Percentiles rank a stretch among this genome's conserved stretches.
Evolutionary conservation across 768 basidiomycete species (phyloP).

Genomic region (Termitomyces sp.): DNA sequence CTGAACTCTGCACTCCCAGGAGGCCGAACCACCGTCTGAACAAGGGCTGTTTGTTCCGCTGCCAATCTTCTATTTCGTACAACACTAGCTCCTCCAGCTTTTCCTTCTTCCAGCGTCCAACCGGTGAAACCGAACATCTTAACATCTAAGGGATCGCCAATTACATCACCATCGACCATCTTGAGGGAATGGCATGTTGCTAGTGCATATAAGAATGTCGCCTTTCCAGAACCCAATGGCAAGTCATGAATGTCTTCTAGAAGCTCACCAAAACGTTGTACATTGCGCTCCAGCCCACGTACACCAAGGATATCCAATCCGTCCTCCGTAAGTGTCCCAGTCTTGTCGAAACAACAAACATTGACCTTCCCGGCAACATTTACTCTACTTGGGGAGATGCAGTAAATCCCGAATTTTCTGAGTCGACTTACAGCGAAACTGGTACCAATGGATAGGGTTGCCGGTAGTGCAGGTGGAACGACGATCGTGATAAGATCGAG

Average conservation of each 20-base stretch:
- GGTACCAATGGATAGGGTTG: conserved; percentile 95
- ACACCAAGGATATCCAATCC: conserved; percentile 96
- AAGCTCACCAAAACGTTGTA: conserved; percentile 83
- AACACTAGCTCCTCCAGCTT: conserved; percentile 59
- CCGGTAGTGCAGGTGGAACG: conserved; percentile 95
- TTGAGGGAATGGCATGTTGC: conserved; percentile 97
- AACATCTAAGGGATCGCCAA: conserved; percentile 93
- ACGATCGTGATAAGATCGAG: conserved; percentile 95
- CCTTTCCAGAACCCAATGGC: conserved; percentile 64
- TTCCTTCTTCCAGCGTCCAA: conserved; percentile 95
- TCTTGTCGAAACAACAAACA: conserved; percentile 98
- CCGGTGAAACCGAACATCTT: conserved; percentile 98
- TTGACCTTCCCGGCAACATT: conserved; percentile 96
- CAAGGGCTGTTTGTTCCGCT: conserved; percentile 77
- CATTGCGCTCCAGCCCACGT: conserved; percentile 72
- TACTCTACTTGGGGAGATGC: conserved; percentile 93
- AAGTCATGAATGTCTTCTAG: conserved; percentile 83
- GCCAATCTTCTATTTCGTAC: conserved; percentile 60
- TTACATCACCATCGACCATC: conserved; percentile 77
- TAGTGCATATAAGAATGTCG: conserved; percentile 85
- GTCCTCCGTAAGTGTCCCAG: conserved; percentile 96
- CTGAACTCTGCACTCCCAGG: conserved; percentile 89
- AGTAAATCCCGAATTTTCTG: conserved; percentile 84
- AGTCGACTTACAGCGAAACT: conserved; percentile 90
- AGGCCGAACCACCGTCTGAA: conserved; percentile 94